phyloP scores from a whole-genome alignment of 305 asterid species.

The Fraxinus floribunda region DNA sequence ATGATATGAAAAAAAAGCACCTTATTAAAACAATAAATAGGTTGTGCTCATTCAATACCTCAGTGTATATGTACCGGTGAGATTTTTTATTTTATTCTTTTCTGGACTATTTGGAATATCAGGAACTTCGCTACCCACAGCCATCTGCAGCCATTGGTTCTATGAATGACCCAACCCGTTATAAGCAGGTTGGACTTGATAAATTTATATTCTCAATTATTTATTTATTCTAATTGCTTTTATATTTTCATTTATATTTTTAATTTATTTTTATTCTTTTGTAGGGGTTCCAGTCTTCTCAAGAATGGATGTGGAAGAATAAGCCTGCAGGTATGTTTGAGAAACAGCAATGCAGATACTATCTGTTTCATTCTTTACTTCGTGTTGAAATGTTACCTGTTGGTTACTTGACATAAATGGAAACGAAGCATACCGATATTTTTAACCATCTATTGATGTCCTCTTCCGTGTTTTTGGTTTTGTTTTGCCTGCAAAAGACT shows the following conservation, averaged over 20 bases:
- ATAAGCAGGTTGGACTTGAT: conserved; percentile 57
- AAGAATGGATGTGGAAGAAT: conserved; percentile 40
- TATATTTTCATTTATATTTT: neutral
- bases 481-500: neutral
- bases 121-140: conserved; percentile 59
- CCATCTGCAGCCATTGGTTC: conserved; percentile 42
- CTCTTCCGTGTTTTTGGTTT: neutral
- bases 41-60: neutral
- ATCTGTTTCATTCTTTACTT: neutral
- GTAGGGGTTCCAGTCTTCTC: conserved; percentile 37
- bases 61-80: neutral
- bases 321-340: conserved; percentile 33
- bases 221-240: conserved; percentile 1
- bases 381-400: neutral
- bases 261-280: conserved; percentile 10
- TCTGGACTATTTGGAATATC: conserved; percentile 19
- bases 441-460: neutral
- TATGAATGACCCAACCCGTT: conserved; percentile 44
- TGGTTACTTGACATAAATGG: neutral
- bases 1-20: neutral
- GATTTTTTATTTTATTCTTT: neutral
- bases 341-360: neutral
- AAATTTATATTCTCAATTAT: conserved; percentile 9
- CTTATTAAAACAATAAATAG: neutral
- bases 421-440: neutral